Conservation (phyloP, 495 filamentous ascomycete genomes). For the Oleoguttula mirabilis region DNA sequence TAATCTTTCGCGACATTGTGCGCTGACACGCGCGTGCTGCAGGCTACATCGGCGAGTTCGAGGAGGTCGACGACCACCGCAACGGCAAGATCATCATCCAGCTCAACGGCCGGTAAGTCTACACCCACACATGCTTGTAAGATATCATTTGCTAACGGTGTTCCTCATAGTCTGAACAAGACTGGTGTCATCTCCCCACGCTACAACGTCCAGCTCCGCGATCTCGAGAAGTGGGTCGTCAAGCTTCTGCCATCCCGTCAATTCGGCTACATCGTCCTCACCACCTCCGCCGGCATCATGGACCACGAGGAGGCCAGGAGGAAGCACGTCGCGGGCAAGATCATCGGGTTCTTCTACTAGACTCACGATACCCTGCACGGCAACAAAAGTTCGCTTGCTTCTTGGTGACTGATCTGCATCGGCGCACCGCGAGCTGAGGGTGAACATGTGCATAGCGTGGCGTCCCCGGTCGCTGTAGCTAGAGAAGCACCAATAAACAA, state of each 20-base stretch:
- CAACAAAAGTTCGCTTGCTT: no score
- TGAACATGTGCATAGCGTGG: no score
- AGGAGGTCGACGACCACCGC: conserved; percentile 98
- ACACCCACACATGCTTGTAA: not conserved
- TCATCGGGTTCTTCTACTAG: conserved; percentile 92
- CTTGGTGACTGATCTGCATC: no score
- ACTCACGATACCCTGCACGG: no score
- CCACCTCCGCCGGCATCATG: conserved; percentile 98
- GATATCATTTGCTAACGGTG: not conserved
- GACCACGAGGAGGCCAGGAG: conserved; percentile 98
- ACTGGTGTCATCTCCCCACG: conserved; percentile 95
- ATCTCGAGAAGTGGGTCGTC: conserved; percentile 96
- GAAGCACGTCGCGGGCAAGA: conserved; percentile 95
- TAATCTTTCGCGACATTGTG: conserved; percentile 78
- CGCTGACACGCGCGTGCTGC: conserved; percentile 39
- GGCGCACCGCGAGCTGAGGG: no score
- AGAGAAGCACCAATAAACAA: no score
- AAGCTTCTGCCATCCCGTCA: conserved; percentile 98
- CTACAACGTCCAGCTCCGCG: conserved; percentile 94
- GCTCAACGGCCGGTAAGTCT: conserved; percentile 62
- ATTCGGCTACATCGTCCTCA: conserved; percentile 98
- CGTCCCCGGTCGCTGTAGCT: no score
- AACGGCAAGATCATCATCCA: conserved; percentile 97
- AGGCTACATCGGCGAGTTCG: conserved; percentile 99
- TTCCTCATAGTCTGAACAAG: conserved; percentile 87